phyloP scores from a whole-genome alignment of 805 yeast genomes.

The Yamadazyma takamatsuzukensis region DNA sequence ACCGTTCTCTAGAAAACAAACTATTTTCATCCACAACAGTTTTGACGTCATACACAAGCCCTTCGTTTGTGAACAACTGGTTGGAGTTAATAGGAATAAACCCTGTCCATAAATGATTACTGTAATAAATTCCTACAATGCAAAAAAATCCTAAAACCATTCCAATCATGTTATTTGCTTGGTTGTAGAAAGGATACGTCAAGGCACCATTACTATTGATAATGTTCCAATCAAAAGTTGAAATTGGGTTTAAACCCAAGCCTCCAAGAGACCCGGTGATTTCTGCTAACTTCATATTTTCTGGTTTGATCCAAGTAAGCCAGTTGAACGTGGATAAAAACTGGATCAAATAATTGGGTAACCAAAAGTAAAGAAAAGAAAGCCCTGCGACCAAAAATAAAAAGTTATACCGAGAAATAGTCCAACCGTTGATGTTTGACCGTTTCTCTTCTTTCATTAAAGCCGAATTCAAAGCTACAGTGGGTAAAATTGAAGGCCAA shows the following conservation, averaged over 20 bases:
- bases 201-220: constrained; percentile 29
- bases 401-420: constrained; percentile 22
- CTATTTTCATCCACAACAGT: constrained; percentile 38
- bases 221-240: constrained; percentile 54
- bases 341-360: constrained; percentile 41
- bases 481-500: constrained; percentile 29
- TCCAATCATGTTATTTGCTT: constrained; percentile 19
- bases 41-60: constrained; percentile 40
- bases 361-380: constrained; percentile 45
- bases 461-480: constrained; percentile 29
- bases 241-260: constrained; percentile 50
- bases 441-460: constrained; percentile 23
- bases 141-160: constrained; percentile 13
- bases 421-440: constrained; percentile 29
- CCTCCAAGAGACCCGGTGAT: constrained; percentile 48
- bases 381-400: constrained; percentile 16
- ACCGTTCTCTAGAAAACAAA: constrained; percentile 21
- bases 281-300: constrained; percentile 46
- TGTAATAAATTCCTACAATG: constrained; percentile 19
- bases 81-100: constrained; percentile 40
- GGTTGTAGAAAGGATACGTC: constrained; percentile 40
- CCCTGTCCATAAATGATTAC: constrained; percentile 23
- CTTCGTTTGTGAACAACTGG: constrained; percentile 45
- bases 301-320: constrained; percentile 57
- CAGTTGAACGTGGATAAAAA: constrained; percentile 48